Conservation (phyloP, 108 stramenopile genomes). For the Cyclotella choctawhatcheeana region DNA sequence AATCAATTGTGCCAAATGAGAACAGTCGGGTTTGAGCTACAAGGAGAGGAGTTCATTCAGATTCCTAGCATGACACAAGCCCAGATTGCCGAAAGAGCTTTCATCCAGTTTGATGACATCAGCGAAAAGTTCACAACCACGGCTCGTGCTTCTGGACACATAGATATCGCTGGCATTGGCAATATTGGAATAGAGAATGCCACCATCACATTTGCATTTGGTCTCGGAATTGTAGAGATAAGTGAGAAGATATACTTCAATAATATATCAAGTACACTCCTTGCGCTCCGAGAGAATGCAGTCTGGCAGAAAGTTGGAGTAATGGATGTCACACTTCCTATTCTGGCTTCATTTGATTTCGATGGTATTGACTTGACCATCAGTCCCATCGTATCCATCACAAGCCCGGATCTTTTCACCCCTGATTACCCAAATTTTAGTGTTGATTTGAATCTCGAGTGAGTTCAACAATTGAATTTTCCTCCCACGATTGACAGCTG, state of each 20-base stretch:
- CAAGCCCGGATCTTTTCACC: constrained; percentile 19
- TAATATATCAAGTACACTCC: constrained; percentile 2
- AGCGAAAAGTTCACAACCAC: constrained; percentile 25
- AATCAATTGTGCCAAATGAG: not conserved
- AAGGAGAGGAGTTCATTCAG: not conserved
- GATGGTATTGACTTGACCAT: not conserved
- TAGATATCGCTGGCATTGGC: constrained; percentile 23
- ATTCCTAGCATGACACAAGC: not conserved
- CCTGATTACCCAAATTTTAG: not conserved
- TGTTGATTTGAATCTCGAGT: constrained; percentile 27
- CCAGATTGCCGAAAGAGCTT: not conserved
- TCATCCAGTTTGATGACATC: constrained; percentile 34
- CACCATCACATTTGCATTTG: constrained; percentile 22
- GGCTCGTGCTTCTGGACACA: constrained; percentile 9
- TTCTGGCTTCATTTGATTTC: not conserved
- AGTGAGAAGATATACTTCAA: constrained; percentile 22
- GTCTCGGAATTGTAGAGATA: constrained; percentile 20
- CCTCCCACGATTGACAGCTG: too few relatives aligned
- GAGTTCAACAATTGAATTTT: too few relatives aligned
- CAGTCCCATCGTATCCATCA: constrained; percentile 21
- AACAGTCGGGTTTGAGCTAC: constrained; percentile 17
- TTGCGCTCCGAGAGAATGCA: constrained; percentile 24
- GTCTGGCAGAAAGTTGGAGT: constrained; percentile 29
- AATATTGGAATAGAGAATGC: constrained; percentile 9
- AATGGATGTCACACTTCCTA: constrained; percentile 20